Evolutionary conservation across 768 basidiomycete species (phyloP).

Genomic region (Naganishia antarctica): DNA sequence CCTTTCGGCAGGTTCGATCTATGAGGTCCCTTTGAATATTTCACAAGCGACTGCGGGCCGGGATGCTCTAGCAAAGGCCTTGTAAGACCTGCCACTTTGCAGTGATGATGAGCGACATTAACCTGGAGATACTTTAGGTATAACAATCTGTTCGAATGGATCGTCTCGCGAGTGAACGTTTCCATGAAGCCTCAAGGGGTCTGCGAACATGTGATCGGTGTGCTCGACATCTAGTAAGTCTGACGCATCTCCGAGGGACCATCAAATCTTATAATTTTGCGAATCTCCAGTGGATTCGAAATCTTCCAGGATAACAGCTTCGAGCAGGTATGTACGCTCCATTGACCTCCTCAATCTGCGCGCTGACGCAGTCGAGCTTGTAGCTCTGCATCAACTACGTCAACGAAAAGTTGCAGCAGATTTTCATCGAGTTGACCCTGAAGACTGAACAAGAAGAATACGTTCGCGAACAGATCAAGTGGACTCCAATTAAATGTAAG

Average conservation of each 20-base stretch:
- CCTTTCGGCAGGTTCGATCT: conserved; percentile 61
- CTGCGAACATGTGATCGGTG: conserved; percentile 79
- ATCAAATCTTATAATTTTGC: not conserved
- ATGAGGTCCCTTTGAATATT: conserved; percentile 87
- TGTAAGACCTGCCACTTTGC: conserved; percentile 46
- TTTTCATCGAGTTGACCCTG: conserved; percentile 96
- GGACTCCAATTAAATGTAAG: conserved; percentile 93
- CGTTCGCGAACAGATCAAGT: conserved; percentile 95
- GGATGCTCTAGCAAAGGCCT: conserved; percentile 88
- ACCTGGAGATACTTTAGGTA: conserved; percentile 56
- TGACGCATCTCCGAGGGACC: not conserved
- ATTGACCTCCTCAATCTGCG: not conserved
- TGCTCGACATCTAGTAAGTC: conserved; percentile 80
- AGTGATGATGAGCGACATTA: not conserved
- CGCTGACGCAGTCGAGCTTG: conserved; percentile 43
- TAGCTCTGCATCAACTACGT: conserved; percentile 99
- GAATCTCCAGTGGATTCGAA: conserved; percentile 66
- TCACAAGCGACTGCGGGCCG: conserved; percentile 82
- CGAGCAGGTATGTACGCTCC: conserved; percentile 29
- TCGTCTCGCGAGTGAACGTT: conserved; percentile 88
- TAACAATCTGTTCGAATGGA: conserved; percentile 99
- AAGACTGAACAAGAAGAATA: conserved; percentile 99
- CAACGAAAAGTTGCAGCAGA: conserved; percentile 98
- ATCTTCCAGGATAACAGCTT: conserved; percentile 62
- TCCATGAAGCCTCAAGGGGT: conserved; percentile 85